phyloP scores from a whole-genome alignment of 2,329 filamentous ascomycete species.

The Trichoderma asperellum region DNA sequence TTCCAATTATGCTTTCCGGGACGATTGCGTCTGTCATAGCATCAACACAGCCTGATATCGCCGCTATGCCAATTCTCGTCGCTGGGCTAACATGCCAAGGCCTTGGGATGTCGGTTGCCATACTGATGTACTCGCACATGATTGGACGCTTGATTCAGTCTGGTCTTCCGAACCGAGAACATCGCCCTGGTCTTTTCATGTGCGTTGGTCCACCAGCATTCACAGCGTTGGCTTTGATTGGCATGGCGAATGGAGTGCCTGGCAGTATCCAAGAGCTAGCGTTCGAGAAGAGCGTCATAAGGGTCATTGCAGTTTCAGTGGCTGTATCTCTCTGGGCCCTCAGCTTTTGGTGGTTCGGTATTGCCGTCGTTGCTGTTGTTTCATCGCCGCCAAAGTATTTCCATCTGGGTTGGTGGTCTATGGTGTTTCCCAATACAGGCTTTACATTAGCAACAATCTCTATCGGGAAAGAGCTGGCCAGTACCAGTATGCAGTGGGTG shows the following conservation, averaged over 20 bases:
- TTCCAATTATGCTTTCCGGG: slow-evolving; percentile 73
- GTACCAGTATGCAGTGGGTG: slow-evolving; percentile 51
- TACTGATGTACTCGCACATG: slow-evolving; percentile 75
- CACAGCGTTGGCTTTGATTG: slow-evolving; percentile 70
- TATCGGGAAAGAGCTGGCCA: slow-evolving; percentile 54
- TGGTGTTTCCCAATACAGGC: slow-evolving; percentile 65
- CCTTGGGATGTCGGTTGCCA: slow-evolving; percentile 68
- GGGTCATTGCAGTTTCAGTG: slow-evolving; percentile 51
- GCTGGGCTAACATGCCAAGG: slow-evolving; percentile 72
- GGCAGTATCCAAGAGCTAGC: slow-evolving; percentile 49
- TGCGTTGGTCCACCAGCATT: slow-evolving; percentile 75
- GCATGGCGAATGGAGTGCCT: slow-evolving; percentile 59
- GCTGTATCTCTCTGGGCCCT: slow-evolving; percentile 69
- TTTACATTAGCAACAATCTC: slow-evolving; percentile 61
- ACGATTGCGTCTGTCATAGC: slow-evolving; percentile 71
- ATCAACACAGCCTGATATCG: slow-evolving; percentile 59
- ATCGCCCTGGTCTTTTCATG: slow-evolving; percentile 73
- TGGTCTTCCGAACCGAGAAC: slow-evolving; percentile 62
- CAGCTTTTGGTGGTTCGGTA: slow-evolving; percentile 60
- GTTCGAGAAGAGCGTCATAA: slow-evolving; percentile 50
- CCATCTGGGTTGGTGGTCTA: slow-evolving; percentile 67
- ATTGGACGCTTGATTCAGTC: slow-evolving; percentile 71
- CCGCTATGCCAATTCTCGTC: slow-evolving; percentile 65
- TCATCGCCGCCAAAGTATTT: slow-evolving; percentile 53
- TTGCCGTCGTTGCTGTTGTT: slow-evolving; percentile 43